These are phyloP conservation scores for Megacollybia platyphylla DNA, from an alignment of 1,284 basidiomycete species.

Conservation along the genomic window DNA sequence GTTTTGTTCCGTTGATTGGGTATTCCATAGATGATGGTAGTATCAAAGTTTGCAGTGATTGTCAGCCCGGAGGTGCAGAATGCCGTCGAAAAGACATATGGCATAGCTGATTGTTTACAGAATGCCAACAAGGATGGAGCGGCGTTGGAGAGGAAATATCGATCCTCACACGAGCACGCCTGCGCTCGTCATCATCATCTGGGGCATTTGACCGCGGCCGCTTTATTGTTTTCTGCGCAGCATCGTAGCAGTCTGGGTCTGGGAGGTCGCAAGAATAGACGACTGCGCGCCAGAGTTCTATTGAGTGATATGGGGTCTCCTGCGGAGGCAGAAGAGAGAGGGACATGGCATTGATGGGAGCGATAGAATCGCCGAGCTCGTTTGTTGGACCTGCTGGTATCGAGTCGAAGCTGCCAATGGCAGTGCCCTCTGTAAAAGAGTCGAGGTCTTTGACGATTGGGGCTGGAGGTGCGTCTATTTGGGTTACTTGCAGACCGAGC, in stretches of 20 bases:
- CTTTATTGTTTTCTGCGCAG: constrained; percentile 3
- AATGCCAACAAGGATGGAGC: neutral
- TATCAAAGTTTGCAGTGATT: neutral
- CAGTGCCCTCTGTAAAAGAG: constrained; percentile 41
- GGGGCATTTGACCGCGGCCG: constrained; percentile 8
- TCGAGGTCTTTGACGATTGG: constrained; percentile 37
- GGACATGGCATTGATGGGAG: constrained; percentile 11
- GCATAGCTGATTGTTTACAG: neutral
- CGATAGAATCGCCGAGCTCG: constrained; percentile 15
- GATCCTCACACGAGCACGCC: constrained; percentile 2
- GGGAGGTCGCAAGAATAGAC: constrained; percentile 10
- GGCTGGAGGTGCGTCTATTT: constrained; percentile 17
- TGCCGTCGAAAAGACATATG: constrained; percentile 5
- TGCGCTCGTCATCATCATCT: constrained; percentile 8
- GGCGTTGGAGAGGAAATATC: neutral
- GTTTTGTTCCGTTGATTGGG: no score
- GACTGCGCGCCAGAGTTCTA: constrained; percentile 16
- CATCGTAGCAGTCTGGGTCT: neutral
- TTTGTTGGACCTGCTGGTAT: constrained; percentile 20
- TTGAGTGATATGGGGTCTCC: constrained; percentile 9
- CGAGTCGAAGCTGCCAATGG: constrained; percentile 34
- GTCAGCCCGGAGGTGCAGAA: neutral
- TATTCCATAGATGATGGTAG: no score
- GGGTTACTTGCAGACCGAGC: neutral
- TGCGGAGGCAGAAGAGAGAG: constrained; percentile 14